These are phyloP conservation scores for Colletotrichum paranaense DNA, from an alignment of 2,329 filamentous ascomycete genomes.

Conservation along the genomic window DNA sequence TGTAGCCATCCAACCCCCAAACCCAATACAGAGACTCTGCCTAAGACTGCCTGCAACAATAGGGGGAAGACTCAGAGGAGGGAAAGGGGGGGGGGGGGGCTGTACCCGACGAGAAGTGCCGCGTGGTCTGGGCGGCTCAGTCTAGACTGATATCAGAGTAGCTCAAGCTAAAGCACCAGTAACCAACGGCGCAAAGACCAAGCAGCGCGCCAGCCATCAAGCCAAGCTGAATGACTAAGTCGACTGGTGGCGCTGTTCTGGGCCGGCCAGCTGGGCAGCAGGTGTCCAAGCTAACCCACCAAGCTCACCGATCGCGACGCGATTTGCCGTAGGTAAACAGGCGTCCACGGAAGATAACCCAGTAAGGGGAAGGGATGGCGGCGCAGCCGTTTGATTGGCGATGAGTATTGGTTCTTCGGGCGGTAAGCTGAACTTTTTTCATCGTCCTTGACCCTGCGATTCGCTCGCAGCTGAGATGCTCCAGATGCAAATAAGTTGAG, in stretches of 20 bases:
- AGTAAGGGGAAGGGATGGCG: not conserved
- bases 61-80: not conserved
- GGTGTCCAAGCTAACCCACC: constrained; percentile 1
- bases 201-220: constrained; percentile 27
- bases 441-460: not conserved
- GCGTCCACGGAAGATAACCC: not conserved
- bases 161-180: not conserved
- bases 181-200: not conserved
- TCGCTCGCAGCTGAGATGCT: not conserved
- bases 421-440: constrained; percentile 10
- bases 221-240: constrained; percentile 18
- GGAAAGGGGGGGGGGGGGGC: not conserved
- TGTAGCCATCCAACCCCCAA: not conserved
- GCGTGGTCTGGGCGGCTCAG: not conserved
- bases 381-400: constrained; percentile 7
- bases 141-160: constrained; percentile 11
- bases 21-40: not conserved
- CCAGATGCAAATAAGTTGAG: not conserved
- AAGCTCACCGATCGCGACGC: not conserved
- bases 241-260: not conserved
- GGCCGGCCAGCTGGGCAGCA: not conserved
- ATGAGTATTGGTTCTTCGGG: not conserved
- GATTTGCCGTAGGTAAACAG: not conserved
- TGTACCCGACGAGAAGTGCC: not conserved
- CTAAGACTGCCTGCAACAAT: not conserved